Percentiles rank a stretch among this genome's conserved stretches.
Conservation (phyloP, 1,284 basidiomycete genomes). For the Boletus smithii region DNA sequence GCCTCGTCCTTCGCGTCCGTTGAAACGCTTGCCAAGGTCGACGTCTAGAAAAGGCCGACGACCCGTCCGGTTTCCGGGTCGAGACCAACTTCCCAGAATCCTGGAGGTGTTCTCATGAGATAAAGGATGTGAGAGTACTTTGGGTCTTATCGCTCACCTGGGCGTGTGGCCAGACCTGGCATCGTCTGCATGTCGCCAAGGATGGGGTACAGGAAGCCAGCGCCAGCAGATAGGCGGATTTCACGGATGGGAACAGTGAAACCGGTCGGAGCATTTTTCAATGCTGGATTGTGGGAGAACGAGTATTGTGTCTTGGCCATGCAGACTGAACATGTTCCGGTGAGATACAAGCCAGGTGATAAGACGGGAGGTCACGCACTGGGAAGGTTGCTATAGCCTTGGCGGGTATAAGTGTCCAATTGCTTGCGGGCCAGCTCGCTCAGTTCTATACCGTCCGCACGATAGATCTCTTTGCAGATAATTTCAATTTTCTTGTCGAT, state of each 20-base stretch:
- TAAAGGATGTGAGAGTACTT: background rate
- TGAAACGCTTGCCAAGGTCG: constrained; percentile 25
- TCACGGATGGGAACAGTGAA: constrained; percentile 93
- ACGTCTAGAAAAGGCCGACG: constrained; percentile 67
- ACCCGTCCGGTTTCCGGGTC: constrained; percentile 70
- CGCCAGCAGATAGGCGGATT: constrained; percentile 88
- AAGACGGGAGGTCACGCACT: constrained; percentile 49
- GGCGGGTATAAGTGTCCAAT: constrained; percentile 87
- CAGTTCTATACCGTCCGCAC: constrained; percentile 84
- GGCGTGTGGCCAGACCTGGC: constrained; percentile 94
- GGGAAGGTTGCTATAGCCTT: constrained; percentile 79
- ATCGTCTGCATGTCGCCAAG: constrained; percentile 96
- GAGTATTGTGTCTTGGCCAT: constrained; percentile 99
- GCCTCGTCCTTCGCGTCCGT: constrained; percentile 23
- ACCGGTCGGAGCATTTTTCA: constrained; percentile 86
- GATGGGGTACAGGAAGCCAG: constrained; percentile 94
- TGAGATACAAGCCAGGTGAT: constrained; percentile 6
- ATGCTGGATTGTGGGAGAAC: constrained; percentile 90
- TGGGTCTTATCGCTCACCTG: constrained; percentile 48
- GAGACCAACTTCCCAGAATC: constrained; percentile 87
- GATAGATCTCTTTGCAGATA: constrained; percentile 88
- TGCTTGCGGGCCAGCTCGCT: constrained; percentile 83
- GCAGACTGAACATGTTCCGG: constrained; percentile 56
- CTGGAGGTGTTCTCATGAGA: constrained; percentile 29
- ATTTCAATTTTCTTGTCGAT: constrained; percentile 86